phyloP scores from a whole-genome alignment of 768 basidiomycete species.

The Leccinum boreale region DNA sequence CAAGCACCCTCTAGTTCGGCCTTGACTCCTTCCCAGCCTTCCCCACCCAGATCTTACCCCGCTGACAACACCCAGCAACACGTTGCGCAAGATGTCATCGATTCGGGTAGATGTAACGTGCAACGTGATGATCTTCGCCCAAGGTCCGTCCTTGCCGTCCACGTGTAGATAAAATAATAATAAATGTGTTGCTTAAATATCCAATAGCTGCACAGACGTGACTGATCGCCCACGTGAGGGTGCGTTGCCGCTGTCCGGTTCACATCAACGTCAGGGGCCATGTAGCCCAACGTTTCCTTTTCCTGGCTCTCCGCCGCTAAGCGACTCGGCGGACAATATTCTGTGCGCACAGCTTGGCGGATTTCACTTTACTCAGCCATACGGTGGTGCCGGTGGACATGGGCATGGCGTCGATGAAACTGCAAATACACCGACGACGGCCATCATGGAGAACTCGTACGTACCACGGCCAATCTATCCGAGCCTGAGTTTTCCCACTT shows the following conservation, averaged over 20 bases:
- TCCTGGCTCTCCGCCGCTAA: conserved; percentile 7
- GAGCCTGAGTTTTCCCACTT: conserved; percentile 15
- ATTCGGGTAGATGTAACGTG: conserved; percentile 21
- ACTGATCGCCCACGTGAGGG: conserved; percentile 24
- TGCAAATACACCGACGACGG: conserved; percentile 24
- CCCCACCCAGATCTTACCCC: conserved; percentile 25
- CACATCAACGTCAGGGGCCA: conserved; percentile 23
- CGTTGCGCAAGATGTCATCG: conserved; percentile 30
- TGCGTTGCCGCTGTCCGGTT: conserved; percentile 11
- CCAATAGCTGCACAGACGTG: conserved; percentile 18
- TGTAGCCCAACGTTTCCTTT: conserved; percentile 6
- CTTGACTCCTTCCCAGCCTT: conserved; percentile 26
- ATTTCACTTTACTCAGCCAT: conserved; percentile 25
- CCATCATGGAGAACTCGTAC: conserved; percentile 28
- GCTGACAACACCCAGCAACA: conserved; percentile 25
- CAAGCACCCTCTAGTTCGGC: conserved; percentile 17
- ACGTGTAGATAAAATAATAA: conserved; percentile 16
- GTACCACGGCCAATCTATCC: conserved; percentile 9
- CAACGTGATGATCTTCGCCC: conserved; percentile 35
- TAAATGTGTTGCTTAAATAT: conserved; percentile 9
- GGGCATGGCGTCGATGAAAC: conserved; percentile 19
- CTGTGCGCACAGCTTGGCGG: conserved; percentile 23
- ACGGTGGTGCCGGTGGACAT: not conserved
- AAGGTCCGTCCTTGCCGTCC: conserved; percentile 29
- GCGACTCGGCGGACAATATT: conserved; percentile 18